phyloP scores from a whole-genome alignment of 768 basidiomycete genomes.

The Amanita pallidorosea region DNA sequence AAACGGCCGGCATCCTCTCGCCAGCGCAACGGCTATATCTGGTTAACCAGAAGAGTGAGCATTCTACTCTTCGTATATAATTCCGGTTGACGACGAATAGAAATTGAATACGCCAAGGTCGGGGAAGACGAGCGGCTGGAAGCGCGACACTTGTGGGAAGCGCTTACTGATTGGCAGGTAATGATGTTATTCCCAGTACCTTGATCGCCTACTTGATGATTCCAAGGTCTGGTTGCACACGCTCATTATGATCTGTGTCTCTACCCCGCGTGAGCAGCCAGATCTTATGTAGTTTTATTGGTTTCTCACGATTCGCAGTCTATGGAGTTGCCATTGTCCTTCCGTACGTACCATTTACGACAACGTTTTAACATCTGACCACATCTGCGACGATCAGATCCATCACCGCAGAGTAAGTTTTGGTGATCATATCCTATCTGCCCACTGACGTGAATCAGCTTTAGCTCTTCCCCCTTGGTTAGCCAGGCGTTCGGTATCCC shows the following conservation, averaged over 20 bases:
- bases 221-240: conserved; percentile 41
- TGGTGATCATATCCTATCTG: not conserved
- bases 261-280: conserved; percentile 47
- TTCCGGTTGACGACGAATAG: conserved; percentile 14
- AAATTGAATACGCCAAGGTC: conserved; percentile 44
- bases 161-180: conserved; percentile 56
- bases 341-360: conserved; percentile 32
- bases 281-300: not conserved
- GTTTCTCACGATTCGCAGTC: conserved; percentile 26
- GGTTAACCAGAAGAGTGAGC: conserved; percentile 43
- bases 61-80: not conserved
- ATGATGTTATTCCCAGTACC: not conserved
- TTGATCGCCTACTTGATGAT: conserved; percentile 23
- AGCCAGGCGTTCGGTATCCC: conserved; percentile 61
- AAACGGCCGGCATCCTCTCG: conserved; percentile 48
- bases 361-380: conserved; percentile 25
- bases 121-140: conserved; percentile 55
- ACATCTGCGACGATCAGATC: conserved; percentile 24
- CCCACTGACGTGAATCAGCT: conserved; percentile 22
- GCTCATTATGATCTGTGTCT: conserved; percentile 46
- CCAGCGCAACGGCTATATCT: conserved; percentile 48
- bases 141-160: conserved; percentile 21
- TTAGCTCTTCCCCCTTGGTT: conserved; percentile 44
- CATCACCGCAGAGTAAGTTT: conserved; percentile 42
- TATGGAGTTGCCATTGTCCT: conserved; percentile 65